Evolutionary conservation across 2,329 filamentous ascomycete species (phyloP), one percentile per base, ranked within the genome.

Genomic region (Talaromyces sp.): DNA sequence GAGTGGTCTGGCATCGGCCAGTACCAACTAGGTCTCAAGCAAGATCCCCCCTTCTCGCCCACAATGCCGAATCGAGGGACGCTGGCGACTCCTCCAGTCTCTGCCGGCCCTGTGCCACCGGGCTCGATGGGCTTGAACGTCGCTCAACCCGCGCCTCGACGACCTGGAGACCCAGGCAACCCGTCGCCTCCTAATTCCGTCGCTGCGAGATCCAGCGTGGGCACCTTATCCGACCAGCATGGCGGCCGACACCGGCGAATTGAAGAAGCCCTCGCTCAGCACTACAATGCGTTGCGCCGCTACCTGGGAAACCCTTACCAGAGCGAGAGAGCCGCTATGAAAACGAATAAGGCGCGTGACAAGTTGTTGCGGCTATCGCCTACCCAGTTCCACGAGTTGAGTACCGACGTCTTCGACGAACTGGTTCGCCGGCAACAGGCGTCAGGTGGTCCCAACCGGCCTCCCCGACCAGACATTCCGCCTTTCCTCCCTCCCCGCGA

Each of bases 391-490:
- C 91, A 96, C 76, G 95, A 99, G 78, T 84, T 99, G 64, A 97
- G 93, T 77, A 98, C 93, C 61, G 95, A 99, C 77, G 93, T 99
- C 46, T 98, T 90, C 77, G 95, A 99, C 76, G 95, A 99, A 78
- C 82, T 98, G 65, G 82, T 96, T 67, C 88, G 95, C 62, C 86
- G 95, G 65, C 93, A 98, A 75, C 85, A 89, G 65, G 82, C 82
- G 56, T 82, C 82, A 53, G 78, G 78, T 31, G 75, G 76, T 53
- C 76, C 75, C 5, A 75, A 73, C 10, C 71, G 74, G 11, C 74
- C 77, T 17, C 73, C 75, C 35, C 75, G 75, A 14, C 65, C 78
- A 68, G 73, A 83, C 73, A 70, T 82, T 66, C 90, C 91, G 1
- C 79, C 85, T 13, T 96, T 87, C 71, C 84, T 99, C 6, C 79